phyloP scores from a whole-genome alignment of 164 flowering plant species.

The Umbellularia californica region DNA sequence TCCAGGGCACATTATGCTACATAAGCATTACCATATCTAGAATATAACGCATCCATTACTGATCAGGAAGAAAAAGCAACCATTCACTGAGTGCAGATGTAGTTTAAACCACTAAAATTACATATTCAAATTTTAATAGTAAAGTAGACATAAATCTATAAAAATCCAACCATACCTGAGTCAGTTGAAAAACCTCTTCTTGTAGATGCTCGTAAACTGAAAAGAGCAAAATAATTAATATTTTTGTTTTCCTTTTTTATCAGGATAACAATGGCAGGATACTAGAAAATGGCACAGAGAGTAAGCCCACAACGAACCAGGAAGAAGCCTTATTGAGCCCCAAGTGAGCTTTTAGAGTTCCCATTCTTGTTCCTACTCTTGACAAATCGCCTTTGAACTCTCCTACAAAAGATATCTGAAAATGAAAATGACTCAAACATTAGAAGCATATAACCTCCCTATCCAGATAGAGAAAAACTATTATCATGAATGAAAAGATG shows the following conservation, averaged over 20 bases:
- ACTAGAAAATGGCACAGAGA: background rate
- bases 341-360: conserved; percentile 14
- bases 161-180: conserved; percentile 40
- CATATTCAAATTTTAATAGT: too few relatives aligned
- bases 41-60: too few relatives aligned
- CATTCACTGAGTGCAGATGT: too few relatives aligned
- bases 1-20: too few relatives aligned
- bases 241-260: background rate
- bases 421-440: conserved; percentile 3
- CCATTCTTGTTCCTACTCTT: conserved; percentile 14
- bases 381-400: conserved; percentile 23
- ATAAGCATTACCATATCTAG: too few relatives aligned
- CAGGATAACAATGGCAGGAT: background rate
- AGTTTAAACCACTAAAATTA: too few relatives aligned
- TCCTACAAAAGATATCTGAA: conserved; percentile 19
- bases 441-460: background rate
- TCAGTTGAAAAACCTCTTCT: conserved; percentile 46
- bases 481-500: too few relatives aligned
- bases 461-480: background rate
- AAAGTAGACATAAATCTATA: background rate
- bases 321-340: conserved; percentile 13
- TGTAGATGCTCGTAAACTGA: conserved; percentile 30
- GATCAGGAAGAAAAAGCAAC: too few relatives aligned
- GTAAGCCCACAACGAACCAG: conserved; percentile 15
- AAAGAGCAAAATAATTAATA: conserved; percentile 5